Evolutionary conservation across 257 asterid genomes (phyloP).

Genomic region (Linderniella brevidens): DNA sequence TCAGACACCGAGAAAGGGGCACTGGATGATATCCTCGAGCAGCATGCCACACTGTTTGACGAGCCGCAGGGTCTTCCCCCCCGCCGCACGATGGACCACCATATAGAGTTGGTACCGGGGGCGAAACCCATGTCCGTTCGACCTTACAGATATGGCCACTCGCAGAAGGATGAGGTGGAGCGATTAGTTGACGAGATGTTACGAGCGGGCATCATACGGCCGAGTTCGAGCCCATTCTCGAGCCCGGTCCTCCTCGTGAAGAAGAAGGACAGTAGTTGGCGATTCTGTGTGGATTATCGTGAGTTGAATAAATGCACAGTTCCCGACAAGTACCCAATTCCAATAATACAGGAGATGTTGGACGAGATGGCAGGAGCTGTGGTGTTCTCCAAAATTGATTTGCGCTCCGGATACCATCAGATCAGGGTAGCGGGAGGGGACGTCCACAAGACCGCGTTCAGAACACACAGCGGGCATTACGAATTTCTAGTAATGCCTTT

Average conservation of each 20-base stretch:
- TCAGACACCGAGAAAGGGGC: not conserved
- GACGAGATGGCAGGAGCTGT: not conserved
- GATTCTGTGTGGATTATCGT: too few species aligned
- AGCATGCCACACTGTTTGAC: not conserved
- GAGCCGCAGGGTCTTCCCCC: conserved; percentile 1
- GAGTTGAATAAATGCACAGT: too few species aligned
- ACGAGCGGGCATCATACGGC: not conserved
- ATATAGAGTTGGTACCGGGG: not conserved
- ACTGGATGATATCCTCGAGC: not conserved
- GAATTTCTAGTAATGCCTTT: too few species aligned
- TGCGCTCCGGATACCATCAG: too few species aligned
- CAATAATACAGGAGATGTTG: not conserved
- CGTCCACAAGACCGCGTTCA: not conserved
- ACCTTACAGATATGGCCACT: conserved; percentile 1
- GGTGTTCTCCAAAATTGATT: not conserved
- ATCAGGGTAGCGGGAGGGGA: not conserved
- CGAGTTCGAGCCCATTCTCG: conserved; percentile 1
- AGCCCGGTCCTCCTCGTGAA: too few species aligned
- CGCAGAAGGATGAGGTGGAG: conserved; percentile 2
- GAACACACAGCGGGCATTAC: not conserved
- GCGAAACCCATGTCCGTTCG: not conserved
- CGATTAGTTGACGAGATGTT: not conserved
- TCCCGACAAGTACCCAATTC: not conserved
- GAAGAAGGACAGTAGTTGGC: too few species aligned
- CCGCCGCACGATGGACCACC: not conserved